A percentile compares a stretch with the other conserved stretches of the same genome.
Evolutionary conservation across 1,284 basidiomycete species (phyloP).

Genomic region (Leccinum pallidistipes): DNA sequence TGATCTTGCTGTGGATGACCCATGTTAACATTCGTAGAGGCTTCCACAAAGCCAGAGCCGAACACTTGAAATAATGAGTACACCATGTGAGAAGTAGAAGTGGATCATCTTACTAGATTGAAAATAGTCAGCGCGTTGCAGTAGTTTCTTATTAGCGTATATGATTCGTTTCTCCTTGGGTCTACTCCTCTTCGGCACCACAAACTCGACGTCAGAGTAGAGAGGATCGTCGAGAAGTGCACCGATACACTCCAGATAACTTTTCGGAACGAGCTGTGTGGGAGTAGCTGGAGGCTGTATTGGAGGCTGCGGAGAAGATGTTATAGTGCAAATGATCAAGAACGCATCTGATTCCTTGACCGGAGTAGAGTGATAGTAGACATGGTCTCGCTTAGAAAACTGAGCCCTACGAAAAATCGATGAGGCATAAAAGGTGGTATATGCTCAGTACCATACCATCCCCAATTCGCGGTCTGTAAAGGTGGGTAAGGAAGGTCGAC

Average conservation of each 20-base stretch:
- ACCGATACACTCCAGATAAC: constrained; percentile 68
- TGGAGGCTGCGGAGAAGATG: constrained; percentile 62
- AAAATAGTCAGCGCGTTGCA: constrained; percentile 78
- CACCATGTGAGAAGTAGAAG: background rate
- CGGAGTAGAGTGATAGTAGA: constrained; percentile 62
- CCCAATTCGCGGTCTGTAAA: constrained; percentile 78
- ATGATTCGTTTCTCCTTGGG: constrained; percentile 47
- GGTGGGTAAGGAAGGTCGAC: constrained; percentile 11
- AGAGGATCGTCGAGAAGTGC: constrained; percentile 74
- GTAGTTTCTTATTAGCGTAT: constrained; percentile 65
- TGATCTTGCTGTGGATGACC: constrained; percentile 14
- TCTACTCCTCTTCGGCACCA: constrained; percentile 55
- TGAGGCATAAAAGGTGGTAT: constrained; percentile 4
- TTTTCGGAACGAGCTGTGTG: constrained; percentile 57
- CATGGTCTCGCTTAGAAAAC: constrained; percentile 73
- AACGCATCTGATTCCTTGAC: constrained; percentile 67
- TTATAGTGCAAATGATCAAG: constrained; percentile 78
- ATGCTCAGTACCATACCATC: constrained; percentile 52
- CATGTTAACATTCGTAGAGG: constrained; percentile 30
- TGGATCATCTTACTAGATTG: constrained; percentile 49
- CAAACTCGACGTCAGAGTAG: constrained; percentile 82
- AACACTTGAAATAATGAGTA: constrained; percentile 53
- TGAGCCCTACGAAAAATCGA: constrained; percentile 56
- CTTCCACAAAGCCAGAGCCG: constrained; percentile 64
- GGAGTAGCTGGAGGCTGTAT: constrained; percentile 44